Base-by-base conservation (phyloP, 805 yeast species). In the Ogataea paradorogensis region DNA sequence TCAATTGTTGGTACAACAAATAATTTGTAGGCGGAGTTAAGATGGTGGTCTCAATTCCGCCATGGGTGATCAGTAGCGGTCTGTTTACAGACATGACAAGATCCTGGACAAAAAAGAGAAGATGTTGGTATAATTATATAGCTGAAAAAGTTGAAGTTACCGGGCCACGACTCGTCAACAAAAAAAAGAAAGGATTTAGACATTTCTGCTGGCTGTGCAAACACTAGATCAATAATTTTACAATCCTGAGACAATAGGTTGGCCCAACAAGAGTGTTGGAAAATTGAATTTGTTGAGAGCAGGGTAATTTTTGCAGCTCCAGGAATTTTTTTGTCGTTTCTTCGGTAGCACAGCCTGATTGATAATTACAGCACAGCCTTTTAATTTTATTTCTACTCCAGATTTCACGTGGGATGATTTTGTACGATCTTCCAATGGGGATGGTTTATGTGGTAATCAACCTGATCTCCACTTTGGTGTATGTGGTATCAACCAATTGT, bases 31-130 rank as follows among this genome's bases (percentile, higher is more conserved):
- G 80, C 35, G 98, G 96, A 40, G 93, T 89, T 56, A 90, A 73
- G 38, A 91, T 70, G 15, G 91, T 83, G 63, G 89, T 88, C 70
- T 91, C 98, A 42, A 91, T 78, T 14, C 85, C 69, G 43, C 96
- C 97, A 59, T 88, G 95, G 43, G 81, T 67, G 54, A 93, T 73
- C 39, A 81, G 81, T 60, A 93, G 74, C 25, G 98, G 96, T 69
- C 98, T 79, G 41, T 56, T 61, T 18, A 59, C 61, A 33, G 62
- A 35, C 55, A 56, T 54, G 26, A 38, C 44, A 27, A 32, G 31
- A 29, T 35, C 33, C 22, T 22, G 10, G 15, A 26, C 30, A 25
- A 21, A 11, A 20, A 33, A 37, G 27, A 38, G 25, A 27, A 22
- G 37, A 18, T 38, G 30, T 27, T 27, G 31, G 21, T 30, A 21